Evolutionary conservation across 345 rosid species (phyloP).

Genomic region (Ailanthus altissimus): DNA sequence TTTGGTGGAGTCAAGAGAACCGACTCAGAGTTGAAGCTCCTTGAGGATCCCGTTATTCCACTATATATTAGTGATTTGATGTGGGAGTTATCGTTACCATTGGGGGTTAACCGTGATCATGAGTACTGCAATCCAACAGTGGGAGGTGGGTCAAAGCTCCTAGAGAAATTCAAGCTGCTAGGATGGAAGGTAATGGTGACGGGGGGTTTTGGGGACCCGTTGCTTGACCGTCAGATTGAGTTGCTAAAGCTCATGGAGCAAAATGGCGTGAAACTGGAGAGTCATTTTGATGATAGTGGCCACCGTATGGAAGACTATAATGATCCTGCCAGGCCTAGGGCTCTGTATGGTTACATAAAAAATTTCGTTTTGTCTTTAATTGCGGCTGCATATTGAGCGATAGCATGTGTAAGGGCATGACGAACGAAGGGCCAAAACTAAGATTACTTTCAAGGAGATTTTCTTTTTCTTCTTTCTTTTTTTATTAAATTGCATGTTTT

Average conservation of each 20-base stretch:
- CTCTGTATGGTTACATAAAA: slow-evolving; percentile 20
- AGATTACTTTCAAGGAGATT: too few relatives aligned
- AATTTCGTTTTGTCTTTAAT: slow-evolving; percentile 27
- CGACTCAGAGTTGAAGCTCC: slow-evolving; percentile 48
- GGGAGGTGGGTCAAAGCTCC: slow-evolving; percentile 28
- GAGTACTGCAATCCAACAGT: slow-evolving; percentile 56
- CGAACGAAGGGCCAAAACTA: too few relatives aligned
- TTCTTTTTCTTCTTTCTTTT: too few relatives aligned
- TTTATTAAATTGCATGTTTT: too few relatives aligned
- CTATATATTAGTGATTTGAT: slow-evolving; percentile 34
- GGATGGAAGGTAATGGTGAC: slow-evolving; percentile 49
- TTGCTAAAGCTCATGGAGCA: slow-evolving; percentile 38
- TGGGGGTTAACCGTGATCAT: slow-evolving; percentile 55
- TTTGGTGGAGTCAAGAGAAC: slow-evolving; percentile 55
- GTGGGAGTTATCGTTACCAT: slow-evolving; percentile 61
- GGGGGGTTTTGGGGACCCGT: slow-evolving; percentile 49
- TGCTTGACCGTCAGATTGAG: slow-evolving; percentile 51
- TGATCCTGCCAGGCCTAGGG: slow-evolving; percentile 28
- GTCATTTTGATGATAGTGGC: slow-evolving; percentile 36
- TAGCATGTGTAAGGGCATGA: too few relatives aligned
- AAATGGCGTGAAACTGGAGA: slow-evolving; percentile 41
- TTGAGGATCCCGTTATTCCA: slow-evolving; percentile 32
- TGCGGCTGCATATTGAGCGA: too few relatives aligned
- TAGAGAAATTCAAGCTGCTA: slow-evolving; percentile 22
- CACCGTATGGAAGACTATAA: slow-evolving; percentile 36